Evolutionary conservation across 108 stramenopile species (phyloP).

Genomic region (Pelagomonas calceolata): DNA sequence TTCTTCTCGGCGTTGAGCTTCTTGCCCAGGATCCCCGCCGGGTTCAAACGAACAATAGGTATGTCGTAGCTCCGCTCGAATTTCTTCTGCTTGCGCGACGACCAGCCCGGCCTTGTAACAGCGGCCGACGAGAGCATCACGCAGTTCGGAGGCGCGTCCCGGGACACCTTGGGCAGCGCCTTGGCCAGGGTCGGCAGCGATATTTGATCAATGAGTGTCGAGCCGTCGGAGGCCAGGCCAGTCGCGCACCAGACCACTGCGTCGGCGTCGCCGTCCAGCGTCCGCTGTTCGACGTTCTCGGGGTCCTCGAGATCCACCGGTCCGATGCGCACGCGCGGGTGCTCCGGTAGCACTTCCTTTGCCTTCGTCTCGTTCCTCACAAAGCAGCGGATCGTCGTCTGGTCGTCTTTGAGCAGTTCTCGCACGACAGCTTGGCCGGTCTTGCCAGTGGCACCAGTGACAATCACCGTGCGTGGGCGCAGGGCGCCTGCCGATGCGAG

Average conservation of each 20-base stretch:
- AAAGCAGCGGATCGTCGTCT: constrained; percentile 44
- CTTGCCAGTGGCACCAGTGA: constrained; percentile 67
- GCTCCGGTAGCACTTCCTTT: constrained; percentile 14
- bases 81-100: constrained; percentile 48
- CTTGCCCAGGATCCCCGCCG: constrained; percentile 70
- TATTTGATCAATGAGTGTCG: constrained; percentile 13
- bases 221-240: constrained; percentile 48
- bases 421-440: constrained; percentile 57
- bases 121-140: constrained; percentile 68
- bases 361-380: constrained; percentile 56
- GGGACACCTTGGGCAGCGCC: constrained; percentile 42
- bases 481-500: background rate
- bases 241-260: constrained; percentile 72
- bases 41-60: constrained; percentile 84
- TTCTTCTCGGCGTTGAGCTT: constrained; percentile 62
- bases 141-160: no score
- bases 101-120: constrained; percentile 60
- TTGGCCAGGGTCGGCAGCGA: background rate
- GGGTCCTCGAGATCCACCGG: constrained; percentile 15
- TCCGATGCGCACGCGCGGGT: background rate
- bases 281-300: background rate
- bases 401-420: constrained; percentile 35
- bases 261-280: constrained; percentile 26
- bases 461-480: constrained; percentile 34
- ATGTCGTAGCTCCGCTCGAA: constrained; percentile 64